These are phyloP conservation scores for Entelexis paramagnoliae DNA, from an alignment of 1,139 yeast species.

Conservation along the genomic window DNA sequence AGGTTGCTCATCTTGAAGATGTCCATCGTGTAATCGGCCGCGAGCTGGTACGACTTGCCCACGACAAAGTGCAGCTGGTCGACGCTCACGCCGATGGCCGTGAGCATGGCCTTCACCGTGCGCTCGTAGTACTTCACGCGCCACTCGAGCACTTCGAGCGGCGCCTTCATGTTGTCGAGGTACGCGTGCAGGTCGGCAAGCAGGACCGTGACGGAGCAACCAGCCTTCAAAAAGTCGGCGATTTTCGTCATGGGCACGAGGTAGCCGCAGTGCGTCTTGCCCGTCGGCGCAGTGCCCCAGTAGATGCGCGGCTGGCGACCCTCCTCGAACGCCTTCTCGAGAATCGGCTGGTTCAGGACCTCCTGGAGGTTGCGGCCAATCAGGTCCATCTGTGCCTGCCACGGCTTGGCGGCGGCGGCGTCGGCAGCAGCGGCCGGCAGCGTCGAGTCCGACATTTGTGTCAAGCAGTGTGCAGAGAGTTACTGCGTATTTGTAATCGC, in stretches of 20 bases:
- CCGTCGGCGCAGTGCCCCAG: slow-evolving; percentile 98
- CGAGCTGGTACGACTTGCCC: slow-evolving; percentile 82
- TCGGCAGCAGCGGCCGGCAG: not conserved
- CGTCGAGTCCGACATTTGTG: not conserved
- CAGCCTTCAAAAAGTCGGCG: slow-evolving; percentile 92
- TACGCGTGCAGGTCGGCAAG: slow-evolving; percentile 97
- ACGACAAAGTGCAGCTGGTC: slow-evolving; percentile 73
- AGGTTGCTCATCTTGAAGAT: slow-evolving; percentile 70
- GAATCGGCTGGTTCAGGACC: slow-evolving; percentile 78
- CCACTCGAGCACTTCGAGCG: slow-evolving; percentile 78
- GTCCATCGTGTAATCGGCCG: slow-evolving; percentile 74
- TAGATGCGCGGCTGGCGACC: slow-evolving; percentile 78
- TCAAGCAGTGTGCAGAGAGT: not conserved
- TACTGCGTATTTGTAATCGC: not conserved
- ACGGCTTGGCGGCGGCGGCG: slow-evolving; percentile 3
- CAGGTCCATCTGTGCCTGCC: slow-evolving; percentile 39
- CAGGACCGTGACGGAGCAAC: slow-evolving; percentile 85
- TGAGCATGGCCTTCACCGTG: slow-evolving; percentile 72
- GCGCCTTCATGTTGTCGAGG: slow-evolving; percentile 96
- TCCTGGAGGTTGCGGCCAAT: slow-evolving; percentile 86
- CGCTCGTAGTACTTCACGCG: slow-evolving; percentile 84
- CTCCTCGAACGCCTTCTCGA: slow-evolving; percentile 69
- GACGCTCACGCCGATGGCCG: slow-evolving; percentile 80
- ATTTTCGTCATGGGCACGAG: slow-evolving; percentile 95
- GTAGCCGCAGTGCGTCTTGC: slow-evolving; percentile 97